Conservation (phyloP, 2,329 filamentous ascomycete genomes). For the Fusarium nisikadoi region DNA sequence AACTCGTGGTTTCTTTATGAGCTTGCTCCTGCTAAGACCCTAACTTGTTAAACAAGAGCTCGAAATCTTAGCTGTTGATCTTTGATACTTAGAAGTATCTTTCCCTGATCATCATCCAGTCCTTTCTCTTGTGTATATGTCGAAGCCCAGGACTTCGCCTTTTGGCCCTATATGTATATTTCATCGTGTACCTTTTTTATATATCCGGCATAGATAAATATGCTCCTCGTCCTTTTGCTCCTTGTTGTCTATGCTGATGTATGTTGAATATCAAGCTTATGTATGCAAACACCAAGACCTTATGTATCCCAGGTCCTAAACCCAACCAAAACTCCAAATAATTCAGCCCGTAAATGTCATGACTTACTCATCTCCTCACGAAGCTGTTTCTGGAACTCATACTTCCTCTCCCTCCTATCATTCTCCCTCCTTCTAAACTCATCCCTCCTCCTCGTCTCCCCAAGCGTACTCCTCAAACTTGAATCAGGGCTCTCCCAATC, state of each 20-base stretch:
- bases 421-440: constrained; percentile 13
- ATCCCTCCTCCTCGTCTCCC: neutral
- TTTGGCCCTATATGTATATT: neutral
- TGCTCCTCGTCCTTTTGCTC: neutral
- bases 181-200: too few species aligned
- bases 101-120: accelerated
- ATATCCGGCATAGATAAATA: neutral
- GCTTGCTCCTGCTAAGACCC: too few species aligned
- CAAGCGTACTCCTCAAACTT: neutral
- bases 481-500: constrained; percentile 7
- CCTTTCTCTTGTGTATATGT: neutral
- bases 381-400: constrained; percentile 18
- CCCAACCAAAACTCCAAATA: neutral
- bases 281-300: neutral
- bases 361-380: neutral
- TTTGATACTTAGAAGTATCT: neutral
- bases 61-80: accelerated
- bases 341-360: neutral
- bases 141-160: accelerated
- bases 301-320: neutral
- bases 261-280: constrained; percentile 15
- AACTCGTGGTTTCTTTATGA: neutral
- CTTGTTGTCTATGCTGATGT: neutral
- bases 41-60: neutral
- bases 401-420: constrained; percentile 16